These are phyloP conservation scores for Acanthamoeba polyphaga DNA, from an alignment of 208 protist species.

Conservation along the genomic window DNA sequence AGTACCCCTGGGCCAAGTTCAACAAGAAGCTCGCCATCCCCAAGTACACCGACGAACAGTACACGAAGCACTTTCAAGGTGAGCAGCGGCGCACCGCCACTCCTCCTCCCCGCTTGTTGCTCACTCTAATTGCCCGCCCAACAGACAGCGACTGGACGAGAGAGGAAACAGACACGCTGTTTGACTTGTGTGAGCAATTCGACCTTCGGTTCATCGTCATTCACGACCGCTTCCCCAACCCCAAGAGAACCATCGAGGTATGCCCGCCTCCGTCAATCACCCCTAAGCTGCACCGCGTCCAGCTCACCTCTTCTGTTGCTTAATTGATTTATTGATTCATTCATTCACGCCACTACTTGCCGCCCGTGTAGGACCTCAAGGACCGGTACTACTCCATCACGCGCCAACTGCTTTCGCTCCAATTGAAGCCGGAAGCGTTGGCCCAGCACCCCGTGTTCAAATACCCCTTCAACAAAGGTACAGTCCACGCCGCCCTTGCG, in stretches of 20 bases:
- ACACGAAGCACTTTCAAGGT: conserved; percentile 63
- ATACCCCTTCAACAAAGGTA: conserved; percentile 42
- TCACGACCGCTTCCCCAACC: conserved; percentile 67
- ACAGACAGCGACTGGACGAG: conserved; percentile 58
- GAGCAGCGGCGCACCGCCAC: too few species aligned
- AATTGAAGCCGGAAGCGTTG: background rate
- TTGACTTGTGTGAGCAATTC: conserved; percentile 75
- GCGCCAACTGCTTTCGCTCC: background rate
- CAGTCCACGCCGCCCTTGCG: too few species aligned
- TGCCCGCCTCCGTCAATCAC: too few species aligned
- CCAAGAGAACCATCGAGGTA: conserved; percentile 31
- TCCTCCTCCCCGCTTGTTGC: background rate
- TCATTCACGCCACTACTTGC: background rate
- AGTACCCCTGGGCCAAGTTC: conserved; percentile 77
- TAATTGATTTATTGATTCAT: background rate
- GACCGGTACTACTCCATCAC: conserved; percentile 35
- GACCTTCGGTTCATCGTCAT: conserved; percentile 77
- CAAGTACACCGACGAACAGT: conserved; percentile 76
- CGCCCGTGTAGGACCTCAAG: conserved; percentile 43
- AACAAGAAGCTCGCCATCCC: conserved; percentile 58
- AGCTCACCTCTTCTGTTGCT: too few species aligned
- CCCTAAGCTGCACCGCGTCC: background rate
- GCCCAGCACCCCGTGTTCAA: conserved; percentile 40
- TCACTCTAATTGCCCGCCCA: background rate
- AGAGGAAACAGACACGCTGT: conserved; percentile 71